These are phyloP conservation scores for Diaporthe amygdali DNA, from an alignment of 2,329 filamentous ascomycete species.

Conservation along the genomic window DNA sequence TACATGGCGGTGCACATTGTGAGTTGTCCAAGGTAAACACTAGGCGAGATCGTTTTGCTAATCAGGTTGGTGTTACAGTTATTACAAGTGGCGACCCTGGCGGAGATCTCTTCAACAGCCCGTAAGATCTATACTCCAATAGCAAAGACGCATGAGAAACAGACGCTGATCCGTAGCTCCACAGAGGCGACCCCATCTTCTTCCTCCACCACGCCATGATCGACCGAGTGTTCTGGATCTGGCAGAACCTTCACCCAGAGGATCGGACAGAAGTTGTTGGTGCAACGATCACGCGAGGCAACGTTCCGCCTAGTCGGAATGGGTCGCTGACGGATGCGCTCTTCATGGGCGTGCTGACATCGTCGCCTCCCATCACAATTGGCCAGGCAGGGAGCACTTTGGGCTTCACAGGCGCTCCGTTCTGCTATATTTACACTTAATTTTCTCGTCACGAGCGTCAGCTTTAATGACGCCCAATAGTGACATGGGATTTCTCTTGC, in stretches of 20 bases:
- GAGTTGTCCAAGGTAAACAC: neutral
- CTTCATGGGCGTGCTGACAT: neutral
- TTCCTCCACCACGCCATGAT: conserved; percentile 40
- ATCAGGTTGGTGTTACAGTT: conserved; percentile 15
- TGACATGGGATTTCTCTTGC: too few species aligned
- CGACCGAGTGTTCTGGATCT: conserved; percentile 40
- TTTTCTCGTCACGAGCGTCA: too few species aligned
- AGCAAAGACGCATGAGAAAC: too few species aligned
- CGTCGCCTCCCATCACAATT: neutral
- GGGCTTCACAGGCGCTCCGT: neutral
- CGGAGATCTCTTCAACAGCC: conserved; percentile 35
- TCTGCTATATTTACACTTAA: neutral
- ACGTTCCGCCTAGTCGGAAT: neutral
- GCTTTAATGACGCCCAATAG: too few species aligned
- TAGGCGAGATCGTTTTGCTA: neutral
- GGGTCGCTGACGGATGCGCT: neutral
- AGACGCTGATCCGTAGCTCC: neutral
- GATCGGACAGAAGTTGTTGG: conserved; percentile 27
- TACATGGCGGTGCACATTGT: conserved; percentile 40
- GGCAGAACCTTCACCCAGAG: conserved; percentile 40
- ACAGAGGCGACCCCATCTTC: conserved; percentile 38
- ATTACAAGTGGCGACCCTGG: conserved; percentile 21
- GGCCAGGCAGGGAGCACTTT: neutral
- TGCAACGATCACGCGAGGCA: neutral
- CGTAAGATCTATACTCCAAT: neutral